Percentiles rank a stretch among this genome's conserved stretches.
Conservation (phyloP, 2,329 filamentous ascomycete genomes). For the Domatiomyces catenatus region DNA sequence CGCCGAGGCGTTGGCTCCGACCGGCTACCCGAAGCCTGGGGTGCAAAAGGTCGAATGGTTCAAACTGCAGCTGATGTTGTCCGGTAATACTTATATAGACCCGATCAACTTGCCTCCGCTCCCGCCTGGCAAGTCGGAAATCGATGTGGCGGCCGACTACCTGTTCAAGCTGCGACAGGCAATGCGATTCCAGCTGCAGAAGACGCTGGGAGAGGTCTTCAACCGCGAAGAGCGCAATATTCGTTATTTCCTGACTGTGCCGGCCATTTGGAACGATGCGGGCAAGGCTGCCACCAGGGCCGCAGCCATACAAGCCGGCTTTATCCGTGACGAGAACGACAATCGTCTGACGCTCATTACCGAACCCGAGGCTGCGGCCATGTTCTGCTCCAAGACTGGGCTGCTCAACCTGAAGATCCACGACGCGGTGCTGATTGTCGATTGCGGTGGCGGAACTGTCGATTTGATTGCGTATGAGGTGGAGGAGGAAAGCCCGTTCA, state of each 20-base stretch:
- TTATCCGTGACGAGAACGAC: constrained; percentile 92
- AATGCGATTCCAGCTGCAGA: constrained; percentile 88
- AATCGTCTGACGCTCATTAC: constrained; percentile 88
- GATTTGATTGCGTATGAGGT: constrained; percentile 99
- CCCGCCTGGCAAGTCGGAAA: constrained; percentile 94
- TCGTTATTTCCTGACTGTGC: constrained; percentile 94
- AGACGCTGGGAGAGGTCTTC: constrained; percentile 93
- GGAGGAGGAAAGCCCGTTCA: constrained; percentile 93
- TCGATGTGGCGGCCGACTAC: constrained; percentile 98
- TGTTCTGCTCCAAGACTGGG: constrained; percentile 96
- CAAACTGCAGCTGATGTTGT: constrained; percentile 97
- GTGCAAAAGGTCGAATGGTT: constrained; percentile 99
- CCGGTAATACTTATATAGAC: constrained; percentile 97
- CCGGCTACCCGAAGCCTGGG: constrained; percentile 90
- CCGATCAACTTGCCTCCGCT: constrained; percentile 96
- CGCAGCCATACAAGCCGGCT: constrained; percentile 91
- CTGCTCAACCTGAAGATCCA: constrained; percentile 94
- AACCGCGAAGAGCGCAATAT: constrained; percentile 97
- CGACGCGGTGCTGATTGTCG: constrained; percentile 93
- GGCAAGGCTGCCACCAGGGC: constrained; percentile 93
- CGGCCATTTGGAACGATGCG: constrained; percentile 97
- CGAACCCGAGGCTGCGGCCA: constrained; percentile 88
- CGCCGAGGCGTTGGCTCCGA: constrained; percentile 86
- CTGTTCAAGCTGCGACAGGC: constrained; percentile 95
- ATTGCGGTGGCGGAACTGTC: constrained; percentile 95